phyloP scores from a whole-genome alignment of 768 basidiomycete species.

The Tylopilus vinaceipallidus region DNA sequence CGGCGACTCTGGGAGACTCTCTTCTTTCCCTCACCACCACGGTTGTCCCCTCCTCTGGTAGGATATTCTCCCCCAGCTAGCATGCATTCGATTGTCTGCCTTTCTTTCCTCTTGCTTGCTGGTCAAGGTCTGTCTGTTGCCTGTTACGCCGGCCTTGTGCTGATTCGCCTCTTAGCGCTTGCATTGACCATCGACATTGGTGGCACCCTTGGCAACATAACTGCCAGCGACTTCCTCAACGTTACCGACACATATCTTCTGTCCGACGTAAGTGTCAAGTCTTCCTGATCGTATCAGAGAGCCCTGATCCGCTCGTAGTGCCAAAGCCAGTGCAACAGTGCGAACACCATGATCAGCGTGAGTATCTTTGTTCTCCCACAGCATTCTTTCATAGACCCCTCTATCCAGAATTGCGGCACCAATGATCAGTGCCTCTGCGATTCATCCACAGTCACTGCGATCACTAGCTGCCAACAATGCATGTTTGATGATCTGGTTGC shows the following conservation, averaged over 20 bases:
- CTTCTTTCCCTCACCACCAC: constrained; percentile 18
- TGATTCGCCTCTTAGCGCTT: constrained; percentile 28
- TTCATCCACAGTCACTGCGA: constrained; percentile 36
- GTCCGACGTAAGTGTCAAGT: constrained; percentile 24
- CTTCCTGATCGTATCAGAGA: neutral
- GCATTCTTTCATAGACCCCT: neutral
- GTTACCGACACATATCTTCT: constrained; percentile 34
- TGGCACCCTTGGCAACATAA: constrained; percentile 34
- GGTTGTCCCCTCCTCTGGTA: constrained; percentile 31
- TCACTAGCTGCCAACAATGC: constrained; percentile 65
- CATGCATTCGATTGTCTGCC: constrained; percentile 28
- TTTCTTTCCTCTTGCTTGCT: constrained; percentile 45
- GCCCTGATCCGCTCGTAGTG: constrained; percentile 18
- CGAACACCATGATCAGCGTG: constrained; percentile 25
- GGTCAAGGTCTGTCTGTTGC: constrained; percentile 50
- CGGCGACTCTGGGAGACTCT: neutral
- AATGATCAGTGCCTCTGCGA: constrained; percentile 56
- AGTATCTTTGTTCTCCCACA: neutral
- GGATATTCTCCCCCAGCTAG: constrained; percentile 26
- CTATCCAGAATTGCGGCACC: constrained; percentile 40
- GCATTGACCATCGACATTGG: constrained; percentile 51
- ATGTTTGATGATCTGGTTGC: constrained; percentile 56
- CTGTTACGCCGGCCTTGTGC: neutral
- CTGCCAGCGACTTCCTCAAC: constrained; percentile 44
- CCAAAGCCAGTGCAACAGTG: constrained; percentile 26